These are phyloP conservation scores for Skeletonema marinoi DNA, from an alignment of 108 stramenopile genomes.

Conservation along the genomic window DNA sequence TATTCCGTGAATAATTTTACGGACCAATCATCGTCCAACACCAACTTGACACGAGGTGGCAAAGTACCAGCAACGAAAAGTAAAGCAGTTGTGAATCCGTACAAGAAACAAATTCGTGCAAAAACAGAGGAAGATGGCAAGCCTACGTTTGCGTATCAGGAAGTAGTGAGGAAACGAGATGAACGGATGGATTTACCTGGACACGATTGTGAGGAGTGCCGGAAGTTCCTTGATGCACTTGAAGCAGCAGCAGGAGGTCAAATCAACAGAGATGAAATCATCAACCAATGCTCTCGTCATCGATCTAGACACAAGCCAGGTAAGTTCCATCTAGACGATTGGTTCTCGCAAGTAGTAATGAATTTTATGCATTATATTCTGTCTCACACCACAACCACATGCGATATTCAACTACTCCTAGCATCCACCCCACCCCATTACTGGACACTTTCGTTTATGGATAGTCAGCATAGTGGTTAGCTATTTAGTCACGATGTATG, in stretches of 20 bases:
- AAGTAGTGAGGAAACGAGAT: constrained; percentile 49
- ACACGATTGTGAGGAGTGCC: constrained; percentile 50
- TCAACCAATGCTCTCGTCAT: constrained; percentile 52
- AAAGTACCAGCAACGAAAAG: neutral
- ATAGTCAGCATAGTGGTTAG: constrained; percentile 4
- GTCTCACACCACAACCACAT: neutral
- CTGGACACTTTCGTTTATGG: constrained; percentile 13
- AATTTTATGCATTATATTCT: no score
- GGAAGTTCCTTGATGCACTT: constrained; percentile 46
- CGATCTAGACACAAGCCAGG: constrained; percentile 28
- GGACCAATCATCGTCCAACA: neutral
- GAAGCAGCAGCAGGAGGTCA: constrained; percentile 21
- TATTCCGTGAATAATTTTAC: neutral
- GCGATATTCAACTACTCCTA: neutral
- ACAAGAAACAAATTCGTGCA: constrained; percentile 6
- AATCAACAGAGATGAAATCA: constrained; percentile 36
- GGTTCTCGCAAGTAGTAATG: neutral
- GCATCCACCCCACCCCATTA: constrained; percentile 12
- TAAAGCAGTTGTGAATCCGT: constrained; percentile 5
- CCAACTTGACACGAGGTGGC: neutral
- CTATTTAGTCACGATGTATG: no score
- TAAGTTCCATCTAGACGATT: neutral
- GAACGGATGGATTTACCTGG: constrained; percentile 43
- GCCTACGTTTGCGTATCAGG: constrained; percentile 38
- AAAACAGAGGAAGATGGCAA: constrained; percentile 9